Percentiles rank a stretch among this genome's conserved stretches.
phyloP scores from a whole-genome alignment of 75 land plant species.

The Picea sitchensis region DNA sequence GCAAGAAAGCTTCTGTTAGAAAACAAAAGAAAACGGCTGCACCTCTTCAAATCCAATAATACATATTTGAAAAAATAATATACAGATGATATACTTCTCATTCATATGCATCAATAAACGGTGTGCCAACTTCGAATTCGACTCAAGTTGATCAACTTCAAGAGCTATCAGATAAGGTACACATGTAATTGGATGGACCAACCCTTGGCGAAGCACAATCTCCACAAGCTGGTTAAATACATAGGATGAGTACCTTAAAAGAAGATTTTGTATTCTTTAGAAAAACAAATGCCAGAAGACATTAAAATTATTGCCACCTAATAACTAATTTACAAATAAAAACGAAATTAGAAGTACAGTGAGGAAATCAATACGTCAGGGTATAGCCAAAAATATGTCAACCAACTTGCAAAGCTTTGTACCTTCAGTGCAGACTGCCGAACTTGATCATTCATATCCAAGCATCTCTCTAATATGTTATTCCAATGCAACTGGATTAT shows the following conservation, averaged over 20 bases:
- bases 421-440: constrained; percentile 92
- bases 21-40: constrained; percentile 3
- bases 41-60: neutral
- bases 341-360: neutral
- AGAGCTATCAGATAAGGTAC: constrained; percentile 96
- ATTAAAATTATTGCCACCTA: neutral
- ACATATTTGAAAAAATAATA: neutral
- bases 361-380: neutral
- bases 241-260: neutral
- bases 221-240: constrained; percentile 79
- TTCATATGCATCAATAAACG: constrained; percentile 88
- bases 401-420: neutral
- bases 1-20: constrained; percentile 14
- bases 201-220: constrained; percentile 95
- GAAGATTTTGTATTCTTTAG: neutral
- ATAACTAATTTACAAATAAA: neutral
- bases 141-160: constrained; percentile 90
- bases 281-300: neutral
- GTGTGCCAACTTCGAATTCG: constrained; percentile 92
- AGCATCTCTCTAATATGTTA: constrained; percentile 68
- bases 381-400: neutral
- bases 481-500: constrained; percentile 98
- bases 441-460: constrained; percentile 80
- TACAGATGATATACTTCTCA: constrained; percentile 74
- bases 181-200: constrained; percentile 99